Evolutionary conservation across 1,139 yeast species (phyloP), one percentile per base, ranked within the genome.

Genomic region (Saccharomyces hybrid): DNA sequence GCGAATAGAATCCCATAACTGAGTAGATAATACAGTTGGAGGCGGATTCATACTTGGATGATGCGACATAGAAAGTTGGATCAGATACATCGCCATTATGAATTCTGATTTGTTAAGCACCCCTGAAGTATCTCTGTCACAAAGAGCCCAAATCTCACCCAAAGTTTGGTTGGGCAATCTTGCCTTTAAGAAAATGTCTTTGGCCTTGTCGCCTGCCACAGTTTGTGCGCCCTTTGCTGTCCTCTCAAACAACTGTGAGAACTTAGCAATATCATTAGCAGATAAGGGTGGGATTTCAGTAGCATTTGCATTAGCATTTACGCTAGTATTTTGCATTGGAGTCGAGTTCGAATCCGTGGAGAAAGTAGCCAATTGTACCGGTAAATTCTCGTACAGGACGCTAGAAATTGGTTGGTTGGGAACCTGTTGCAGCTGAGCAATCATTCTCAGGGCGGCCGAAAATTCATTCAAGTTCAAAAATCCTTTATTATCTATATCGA

Each of bases 31-130:
- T 32, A 77, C 72, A 1, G 83, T 75, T 4, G 99, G 98, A 56
- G 89, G 74, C 56, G 81, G 81, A 55, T 78, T 78, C 61, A 88
- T 74, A 5, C 81, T 65, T n/a, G 90, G 87, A 65, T 83, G 81
- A 66, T 89, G 76, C 48, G 85, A 74, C 59, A 90, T 75, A 49
- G 85, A 74, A 54, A 90, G 84, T 70, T 91, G 97, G 59, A 95
- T 88, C 67, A 95, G 78, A 72, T 88, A 96, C 99, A 95, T 93
- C 7, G 99, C 98, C 63, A 93, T 80, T 42, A 88, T 81, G 65
- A 95, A 93, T 63, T 88, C 91, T 24, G 83, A 78, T 65, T 83
- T 80, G 57, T 80, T 78, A 64, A 93, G 79, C 54, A 79, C 77
- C 5, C 99, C 99, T 2, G 80, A 71, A 62, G 83, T 84, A 55